These are phyloP conservation scores for Chlamydomonas schloesseri DNA, from an alignment of 139 green algal species.

Conservation along the genomic window DNA sequence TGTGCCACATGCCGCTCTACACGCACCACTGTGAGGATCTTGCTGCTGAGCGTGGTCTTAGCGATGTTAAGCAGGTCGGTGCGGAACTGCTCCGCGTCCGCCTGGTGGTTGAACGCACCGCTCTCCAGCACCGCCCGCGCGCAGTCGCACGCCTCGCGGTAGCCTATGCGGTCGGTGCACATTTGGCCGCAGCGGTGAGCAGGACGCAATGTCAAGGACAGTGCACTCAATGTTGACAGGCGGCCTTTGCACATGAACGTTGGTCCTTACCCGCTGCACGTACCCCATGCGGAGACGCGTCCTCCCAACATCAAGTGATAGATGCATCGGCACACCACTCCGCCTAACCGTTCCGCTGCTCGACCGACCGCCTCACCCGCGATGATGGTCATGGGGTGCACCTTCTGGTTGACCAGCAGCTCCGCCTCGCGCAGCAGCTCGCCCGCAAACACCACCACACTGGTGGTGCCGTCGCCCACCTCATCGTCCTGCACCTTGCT, in stretches of 20 bases:
- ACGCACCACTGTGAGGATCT: slow-evolving; percentile 91
- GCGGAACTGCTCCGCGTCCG: slow-evolving; percentile 44
- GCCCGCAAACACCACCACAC: slow-evolving; percentile 97
- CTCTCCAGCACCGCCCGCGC: slow-evolving; percentile 67
- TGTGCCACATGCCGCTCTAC: no score
- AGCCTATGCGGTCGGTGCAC: slow-evolving; percentile 68
- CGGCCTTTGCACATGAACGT: no score
- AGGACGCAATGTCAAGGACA: no score
- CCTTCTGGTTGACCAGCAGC: slow-evolving; percentile 91
- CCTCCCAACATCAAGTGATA: no score
- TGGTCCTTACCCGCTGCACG: no score
- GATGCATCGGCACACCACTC: no score
- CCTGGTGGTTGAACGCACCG: slow-evolving; percentile 64
- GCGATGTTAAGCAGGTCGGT: slow-evolving; percentile 95
- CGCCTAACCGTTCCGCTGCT: no score
- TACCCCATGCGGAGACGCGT: no score
- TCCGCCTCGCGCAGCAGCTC: slow-evolving; percentile 98
- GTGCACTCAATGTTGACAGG: no score
- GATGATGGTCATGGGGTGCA: slow-evolving; percentile 99
- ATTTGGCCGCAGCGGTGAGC: no score
- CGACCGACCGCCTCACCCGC: slow-evolving; percentile 59
- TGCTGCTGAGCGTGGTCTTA: slow-evolving; percentile 94
- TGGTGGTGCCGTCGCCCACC: slow-evolving; percentile 98
- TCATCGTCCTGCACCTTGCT: slow-evolving; percentile 97
- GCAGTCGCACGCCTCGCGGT: slow-evolving; percentile 82